Base-by-base conservation (phyloP, 768 basidiomycete genomes). In the Leccinum sublutescens region DNA sequence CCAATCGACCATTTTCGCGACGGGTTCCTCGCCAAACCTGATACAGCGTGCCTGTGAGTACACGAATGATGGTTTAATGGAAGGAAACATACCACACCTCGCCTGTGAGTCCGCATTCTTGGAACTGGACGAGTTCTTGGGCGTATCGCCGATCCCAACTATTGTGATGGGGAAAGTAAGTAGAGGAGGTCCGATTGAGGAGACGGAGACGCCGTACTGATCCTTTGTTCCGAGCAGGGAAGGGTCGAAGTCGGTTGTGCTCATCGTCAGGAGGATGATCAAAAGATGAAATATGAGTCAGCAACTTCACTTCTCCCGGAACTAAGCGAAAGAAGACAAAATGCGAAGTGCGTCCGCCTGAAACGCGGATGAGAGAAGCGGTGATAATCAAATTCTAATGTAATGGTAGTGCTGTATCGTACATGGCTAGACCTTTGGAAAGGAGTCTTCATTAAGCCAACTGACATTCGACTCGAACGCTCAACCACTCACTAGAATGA, bases 1-100 rank as follows among this genome's bases (percentile, higher is more conserved):
- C 92, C 92, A 93, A 14, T 86, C 79, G 7, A 89, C 84, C 89
- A 93, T 93, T 66, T 90, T 91, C 62, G 85, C 81, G 4, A 89
- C 80, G 38, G 82, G 84, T 61, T 91, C 89, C 53, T 80, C 76
- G 8, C 92, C 91, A 67, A 94, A 94, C 91, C 92, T 93, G 61
- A 43, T 19, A 9, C n/a, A 15, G 17, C 27, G 15, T 17, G 36
- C n/a, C 25, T 54, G 50, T 21, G 49, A 34, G 10, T 5, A 36
- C 34, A 36, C 34, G 5, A 21, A 2, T 19, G 27, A 12, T 15
- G n/a, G 6, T 11, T 1, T 5, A 17, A 54, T 25, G n/a, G 14
- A 5, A 5, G 27, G 5, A 8, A 3, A 70, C 82, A 56, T 62
- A 91, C 92, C 92, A 94, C 25, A 91, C 78, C 72, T 94, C 92